These are phyloP conservation scores for Lentinula sp. DNA, from an alignment of 768 basidiomycete genomes.

Conservation along the genomic window DNA sequence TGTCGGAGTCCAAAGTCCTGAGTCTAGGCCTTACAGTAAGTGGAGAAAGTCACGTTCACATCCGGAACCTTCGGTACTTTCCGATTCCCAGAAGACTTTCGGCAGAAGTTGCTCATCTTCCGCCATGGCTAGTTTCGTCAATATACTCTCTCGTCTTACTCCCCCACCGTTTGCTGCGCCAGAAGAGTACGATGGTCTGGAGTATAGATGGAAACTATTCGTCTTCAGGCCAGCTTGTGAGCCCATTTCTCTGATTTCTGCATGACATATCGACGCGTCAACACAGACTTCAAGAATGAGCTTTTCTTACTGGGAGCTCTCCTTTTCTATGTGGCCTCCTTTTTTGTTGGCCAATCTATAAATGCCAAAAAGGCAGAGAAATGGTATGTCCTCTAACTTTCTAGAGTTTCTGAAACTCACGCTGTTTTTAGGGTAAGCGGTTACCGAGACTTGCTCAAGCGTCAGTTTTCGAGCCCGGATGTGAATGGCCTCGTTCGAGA, in stretches of 20 bases:
- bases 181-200: slow-evolving; percentile 64
- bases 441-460: slow-evolving; percentile 49
- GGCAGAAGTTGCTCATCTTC: background rate
- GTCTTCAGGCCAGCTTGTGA: slow-evolving; percentile 76
- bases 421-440: slow-evolving; percentile 46
- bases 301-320: slow-evolving; percentile 46
- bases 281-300: slow-evolving; percentile 62
- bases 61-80: background rate
- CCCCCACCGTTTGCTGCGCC: slow-evolving; percentile 52
- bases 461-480: slow-evolving; percentile 73
- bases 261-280: background rate
- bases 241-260: slow-evolving; percentile 12
- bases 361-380: slow-evolving; percentile 58
- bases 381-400: slow-evolving; percentile 44
- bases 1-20: background rate
- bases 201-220: slow-evolving; percentile 70
- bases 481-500: slow-evolving; percentile 38
- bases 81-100: background rate
- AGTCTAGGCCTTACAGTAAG: background rate
- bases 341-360: slow-evolving; percentile 50
- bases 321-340: slow-evolving; percentile 49
- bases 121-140: slow-evolving; percentile 21
- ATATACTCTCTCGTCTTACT: slow-evolving; percentile 36
- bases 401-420: slow-evolving; percentile 8
- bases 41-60: background rate